Conservation (phyloP, 202 grass and related monocot genomes). For the Zizania palustris region DNA sequence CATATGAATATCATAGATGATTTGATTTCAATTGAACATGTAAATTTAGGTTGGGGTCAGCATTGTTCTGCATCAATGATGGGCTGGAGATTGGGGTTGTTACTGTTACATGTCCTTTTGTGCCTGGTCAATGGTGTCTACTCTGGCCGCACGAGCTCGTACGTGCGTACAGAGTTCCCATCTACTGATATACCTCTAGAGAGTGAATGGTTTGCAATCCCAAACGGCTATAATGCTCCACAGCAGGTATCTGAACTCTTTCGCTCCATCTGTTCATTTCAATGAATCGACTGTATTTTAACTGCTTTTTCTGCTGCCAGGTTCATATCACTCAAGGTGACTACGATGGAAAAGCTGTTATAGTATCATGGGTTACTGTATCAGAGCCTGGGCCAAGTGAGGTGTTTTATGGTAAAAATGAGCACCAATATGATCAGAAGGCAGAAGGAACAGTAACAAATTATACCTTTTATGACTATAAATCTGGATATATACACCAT, state of each 20-base stretch:
- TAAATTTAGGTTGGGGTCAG: constrained; percentile 20
- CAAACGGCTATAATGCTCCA: constrained; percentile 82
- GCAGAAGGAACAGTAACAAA: constrained; percentile 66
- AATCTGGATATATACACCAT: constrained; percentile 93
- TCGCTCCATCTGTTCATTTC: constrained; percentile 5
- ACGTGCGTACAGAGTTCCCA: constrained; percentile 66
- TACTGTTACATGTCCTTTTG: constrained; percentile 49
- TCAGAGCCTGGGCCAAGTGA: constrained; percentile 67
- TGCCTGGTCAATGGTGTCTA: constrained; percentile 45
- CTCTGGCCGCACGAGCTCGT: constrained; percentile 76
- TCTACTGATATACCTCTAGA: constrained; percentile 84
- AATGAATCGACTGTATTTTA: not conserved
- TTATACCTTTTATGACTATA: constrained; percentile 93
- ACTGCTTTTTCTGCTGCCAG: constrained; percentile 42
- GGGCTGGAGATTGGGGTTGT: constrained; percentile 20
- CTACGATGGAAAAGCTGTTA: constrained; percentile 89
- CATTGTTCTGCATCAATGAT: constrained; percentile 45
- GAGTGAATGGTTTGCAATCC: constrained; percentile 69
- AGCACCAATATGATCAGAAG: constrained; percentile 67
- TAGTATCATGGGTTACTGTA: constrained; percentile 85
- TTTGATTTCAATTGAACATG: constrained; percentile 18
- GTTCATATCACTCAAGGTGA: constrained; percentile 96
- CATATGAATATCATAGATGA: not conserved
- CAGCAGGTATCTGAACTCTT: constrained; percentile 63
- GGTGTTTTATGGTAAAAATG: constrained; percentile 71